Evolutionary conservation across 495 filamentous ascomycete species (phyloP).

Genomic region (Penicillium odoratum): DNA sequence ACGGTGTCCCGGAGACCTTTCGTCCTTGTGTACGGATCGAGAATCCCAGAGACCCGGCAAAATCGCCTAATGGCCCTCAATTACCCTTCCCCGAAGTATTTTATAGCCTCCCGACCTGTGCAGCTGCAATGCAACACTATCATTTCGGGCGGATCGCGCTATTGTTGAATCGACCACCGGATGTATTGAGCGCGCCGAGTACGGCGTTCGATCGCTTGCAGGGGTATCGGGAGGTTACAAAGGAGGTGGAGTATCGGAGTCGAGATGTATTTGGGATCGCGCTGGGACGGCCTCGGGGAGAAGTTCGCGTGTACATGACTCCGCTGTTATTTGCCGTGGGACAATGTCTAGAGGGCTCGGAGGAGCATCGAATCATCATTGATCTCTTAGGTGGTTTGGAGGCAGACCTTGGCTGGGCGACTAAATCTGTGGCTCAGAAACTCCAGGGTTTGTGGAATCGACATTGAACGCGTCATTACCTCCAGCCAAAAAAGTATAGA

Average conservation of each 20-base stretch:
- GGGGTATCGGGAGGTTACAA: constrained; percentile 43
- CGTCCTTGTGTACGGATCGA: constrained; percentile 41
- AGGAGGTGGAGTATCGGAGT: constrained; percentile 44
- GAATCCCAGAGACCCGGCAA: constrained; percentile 33
- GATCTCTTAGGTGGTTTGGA: constrained; percentile 39
- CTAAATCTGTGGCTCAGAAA: constrained; percentile 33
- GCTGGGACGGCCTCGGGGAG: constrained; percentile 36
- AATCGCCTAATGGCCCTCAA: constrained; percentile 17
- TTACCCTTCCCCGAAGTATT: constrained; percentile 43
- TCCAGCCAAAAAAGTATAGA: no score
- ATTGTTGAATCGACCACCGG: constrained; percentile 38
- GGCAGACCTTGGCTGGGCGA: constrained; percentile 43
- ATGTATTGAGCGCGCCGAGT: constrained; percentile 35
- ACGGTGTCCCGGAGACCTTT: constrained; percentile 43
- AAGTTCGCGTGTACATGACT: constrained; percentile 38
- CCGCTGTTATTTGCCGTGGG: constrained; percentile 42
- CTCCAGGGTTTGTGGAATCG: constrained; percentile 34
- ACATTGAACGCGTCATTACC: neutral
- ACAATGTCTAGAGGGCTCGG: constrained; percentile 36
- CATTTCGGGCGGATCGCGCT: constrained; percentile 44
- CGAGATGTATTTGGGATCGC: constrained; percentile 43
- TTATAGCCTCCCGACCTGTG: constrained; percentile 35
- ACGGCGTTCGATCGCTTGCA: constrained; percentile 45
- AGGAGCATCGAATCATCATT: constrained; percentile 38
- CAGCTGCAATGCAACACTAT: constrained; percentile 43